phyloP scores from a whole-genome alignment of 768 basidiomycete species.

The Coprinopsis marcescibilis region DNA sequence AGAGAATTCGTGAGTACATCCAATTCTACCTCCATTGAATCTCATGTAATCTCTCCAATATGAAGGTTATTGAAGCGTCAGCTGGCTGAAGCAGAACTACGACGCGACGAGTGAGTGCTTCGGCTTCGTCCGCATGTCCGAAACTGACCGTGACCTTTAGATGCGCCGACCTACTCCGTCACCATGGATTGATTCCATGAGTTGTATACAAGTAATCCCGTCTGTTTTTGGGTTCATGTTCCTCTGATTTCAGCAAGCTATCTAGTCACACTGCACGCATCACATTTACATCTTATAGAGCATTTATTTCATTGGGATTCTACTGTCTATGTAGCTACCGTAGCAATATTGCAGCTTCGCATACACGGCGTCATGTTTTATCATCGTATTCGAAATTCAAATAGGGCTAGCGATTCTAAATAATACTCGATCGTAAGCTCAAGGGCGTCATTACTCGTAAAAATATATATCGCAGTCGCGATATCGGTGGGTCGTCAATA shows the following conservation, averaged over 20 bases:
- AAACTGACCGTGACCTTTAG: neutral
- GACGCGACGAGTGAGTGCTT: conserved; percentile 77
- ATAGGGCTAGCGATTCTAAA: too few species aligned
- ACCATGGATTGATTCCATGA: conserved; percentile 11
- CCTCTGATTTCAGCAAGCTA: neutral
- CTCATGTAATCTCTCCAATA: conserved; percentile 9
- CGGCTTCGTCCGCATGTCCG: conserved; percentile 49
- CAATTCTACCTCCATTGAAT: neutral
- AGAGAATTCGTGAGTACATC: conserved; percentile 69
- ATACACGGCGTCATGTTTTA: too few species aligned
- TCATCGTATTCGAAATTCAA: neutral
- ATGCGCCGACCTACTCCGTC: conserved; percentile 5
- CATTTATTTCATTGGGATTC: conserved; percentile 1
- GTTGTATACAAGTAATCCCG: neutral
- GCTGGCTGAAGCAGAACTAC: conserved; percentile 63
- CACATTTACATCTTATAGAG: neutral
- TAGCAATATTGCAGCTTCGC: too few species aligned
- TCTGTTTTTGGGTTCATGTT: neutral
- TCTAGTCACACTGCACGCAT: neutral
- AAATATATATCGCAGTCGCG: neutral
- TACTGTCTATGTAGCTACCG: too few species aligned
- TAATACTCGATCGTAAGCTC: too few species aligned
- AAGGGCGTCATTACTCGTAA: too few species aligned
- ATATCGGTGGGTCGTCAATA: too few species aligned
- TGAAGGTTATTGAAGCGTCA: conserved; percentile 65